A percentile compares a stretch with the other conserved stretches of the same genome.
Evolutionary conservation across 345 rosid species (phyloP).

Genomic region (Sonneratia caseolaris): DNA sequence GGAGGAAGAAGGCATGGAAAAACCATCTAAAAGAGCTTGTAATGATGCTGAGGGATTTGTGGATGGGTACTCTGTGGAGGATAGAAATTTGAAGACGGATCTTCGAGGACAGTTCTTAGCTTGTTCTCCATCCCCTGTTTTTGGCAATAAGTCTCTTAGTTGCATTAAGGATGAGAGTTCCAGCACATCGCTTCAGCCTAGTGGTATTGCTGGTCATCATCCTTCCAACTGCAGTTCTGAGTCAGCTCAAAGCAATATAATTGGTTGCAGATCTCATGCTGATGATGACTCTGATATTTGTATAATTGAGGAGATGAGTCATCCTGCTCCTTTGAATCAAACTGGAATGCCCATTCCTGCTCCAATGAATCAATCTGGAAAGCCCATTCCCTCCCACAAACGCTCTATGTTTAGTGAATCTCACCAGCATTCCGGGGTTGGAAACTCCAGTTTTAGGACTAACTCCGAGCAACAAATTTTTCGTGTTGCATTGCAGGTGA

Average conservation of each 20-base stretch:
- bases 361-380: constrained; percentile 20
- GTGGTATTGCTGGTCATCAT: constrained; percentile 22
- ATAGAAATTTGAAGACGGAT: constrained; percentile 19
- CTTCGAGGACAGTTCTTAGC: constrained; percentile 23
- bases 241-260: constrained; percentile 58
- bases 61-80: constrained; percentile 12
- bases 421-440: constrained; percentile 24
- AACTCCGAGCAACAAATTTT: constrained; percentile 45
- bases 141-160: constrained; percentile 20
- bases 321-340: constrained; percentile 31
- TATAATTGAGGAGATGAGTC: constrained; percentile 69
- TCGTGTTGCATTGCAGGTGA: constrained; percentile 78
- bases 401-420: constrained; percentile 19
- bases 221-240: constrained; percentile 50
- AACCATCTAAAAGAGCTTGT: constrained; percentile 20
- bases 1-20: constrained; percentile 17
- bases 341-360: constrained; percentile 24
- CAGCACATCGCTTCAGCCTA: constrained; percentile 20
- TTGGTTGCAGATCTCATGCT: constrained; percentile 39
- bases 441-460: constrained; percentile 29
- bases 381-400: constrained; percentile 17
- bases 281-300: constrained; percentile 72
- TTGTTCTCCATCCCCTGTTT: constrained; percentile 19
- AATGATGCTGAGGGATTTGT: constrained; percentile 20
- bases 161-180: constrained; percentile 27